Evolutionary conservation across 2,329 filamentous ascomycete species (phyloP).

Genomic region (Cryphonectria radicalis): DNA sequence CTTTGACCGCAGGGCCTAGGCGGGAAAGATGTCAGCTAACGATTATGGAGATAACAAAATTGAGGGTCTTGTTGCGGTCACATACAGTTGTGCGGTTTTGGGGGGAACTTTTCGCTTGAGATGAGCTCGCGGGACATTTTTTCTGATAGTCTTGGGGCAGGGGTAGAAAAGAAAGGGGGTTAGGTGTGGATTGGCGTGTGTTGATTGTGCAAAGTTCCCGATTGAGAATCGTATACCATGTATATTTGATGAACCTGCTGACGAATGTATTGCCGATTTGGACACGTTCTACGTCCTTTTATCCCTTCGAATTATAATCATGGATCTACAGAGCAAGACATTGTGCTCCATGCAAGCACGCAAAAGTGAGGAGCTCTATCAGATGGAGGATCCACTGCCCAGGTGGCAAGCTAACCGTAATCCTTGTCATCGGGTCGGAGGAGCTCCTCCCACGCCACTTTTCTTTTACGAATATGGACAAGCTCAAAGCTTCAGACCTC

Average conservation of each 20-base stretch:
- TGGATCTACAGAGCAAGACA: neutral
- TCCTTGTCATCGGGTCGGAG: neutral
- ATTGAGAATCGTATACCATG: neutral
- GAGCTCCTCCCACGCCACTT: conserved; percentile 12
- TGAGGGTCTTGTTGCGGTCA: neutral
- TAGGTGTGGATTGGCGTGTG: neutral
- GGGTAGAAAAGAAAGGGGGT: neutral
- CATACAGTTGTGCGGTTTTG: conserved; percentile 52
- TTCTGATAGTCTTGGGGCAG: conserved; percentile 17
- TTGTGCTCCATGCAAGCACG: neutral
- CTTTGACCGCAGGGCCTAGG: conserved; percentile 46
- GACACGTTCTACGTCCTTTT: neutral
- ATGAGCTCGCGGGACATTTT: conserved; percentile 52
- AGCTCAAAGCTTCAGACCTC: neutral
- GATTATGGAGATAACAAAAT: neutral
- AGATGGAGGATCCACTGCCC: neutral
- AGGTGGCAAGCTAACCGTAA: neutral
- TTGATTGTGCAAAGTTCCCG: neutral
- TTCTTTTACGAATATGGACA: neutral
- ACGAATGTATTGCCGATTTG: neutral
- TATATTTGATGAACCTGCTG: neutral
- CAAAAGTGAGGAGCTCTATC: neutral
- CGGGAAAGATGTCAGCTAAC: neutral
- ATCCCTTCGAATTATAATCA: neutral
- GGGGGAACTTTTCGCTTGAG: conserved; percentile 50